phyloP scores from a whole-genome alignment of 768 basidiomycete species.

The Naematelia aurantialba region DNA sequence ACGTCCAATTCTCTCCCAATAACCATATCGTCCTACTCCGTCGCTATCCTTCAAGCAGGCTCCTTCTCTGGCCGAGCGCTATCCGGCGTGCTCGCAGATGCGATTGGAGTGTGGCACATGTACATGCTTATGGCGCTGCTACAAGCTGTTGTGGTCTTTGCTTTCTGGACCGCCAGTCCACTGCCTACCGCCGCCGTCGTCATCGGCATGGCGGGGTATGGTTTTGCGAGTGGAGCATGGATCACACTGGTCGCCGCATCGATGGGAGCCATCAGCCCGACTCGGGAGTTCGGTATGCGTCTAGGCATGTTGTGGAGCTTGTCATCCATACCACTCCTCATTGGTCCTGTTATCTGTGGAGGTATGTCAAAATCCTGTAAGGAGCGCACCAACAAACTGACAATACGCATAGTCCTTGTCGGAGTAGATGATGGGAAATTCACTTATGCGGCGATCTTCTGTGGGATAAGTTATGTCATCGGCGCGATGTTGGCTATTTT shows the following conservation, averaged over 20 bases:
- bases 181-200: slow-evolving; percentile 29
- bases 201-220: slow-evolving; percentile 40
- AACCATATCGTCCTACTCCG: slow-evolving; percentile 33
- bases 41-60: slow-evolving; percentile 43
- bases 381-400: neutral
- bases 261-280: slow-evolving; percentile 37
- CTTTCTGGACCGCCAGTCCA: slow-evolving; percentile 36
- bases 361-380: slow-evolving; percentile 16
- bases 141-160: slow-evolving; percentile 29
- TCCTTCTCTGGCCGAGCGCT: slow-evolving; percentile 39
- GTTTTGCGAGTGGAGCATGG: slow-evolving; percentile 39
- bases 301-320: slow-evolving; percentile 46
- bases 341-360: slow-evolving; percentile 42
- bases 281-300: slow-evolving; percentile 44
- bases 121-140: slow-evolving; percentile 24
- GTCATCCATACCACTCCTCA: slow-evolving; percentile 26
- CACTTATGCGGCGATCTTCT: slow-evolving; percentile 32
- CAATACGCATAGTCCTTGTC: slow-evolving; percentile 15
- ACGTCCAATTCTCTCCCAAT: slow-evolving; percentile 26
- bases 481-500: slow-evolving; percentile 24
- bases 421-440: slow-evolving; percentile 15
- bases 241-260: slow-evolving; percentile 42
- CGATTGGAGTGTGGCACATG: slow-evolving; percentile 36
- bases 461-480: slow-evolving; percentile 27
- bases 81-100: slow-evolving; percentile 40